Evolutionary conservation across 1,284 basidiomycete genomes (phyloP).

Genomic region (Naganishia sp.): DNA sequence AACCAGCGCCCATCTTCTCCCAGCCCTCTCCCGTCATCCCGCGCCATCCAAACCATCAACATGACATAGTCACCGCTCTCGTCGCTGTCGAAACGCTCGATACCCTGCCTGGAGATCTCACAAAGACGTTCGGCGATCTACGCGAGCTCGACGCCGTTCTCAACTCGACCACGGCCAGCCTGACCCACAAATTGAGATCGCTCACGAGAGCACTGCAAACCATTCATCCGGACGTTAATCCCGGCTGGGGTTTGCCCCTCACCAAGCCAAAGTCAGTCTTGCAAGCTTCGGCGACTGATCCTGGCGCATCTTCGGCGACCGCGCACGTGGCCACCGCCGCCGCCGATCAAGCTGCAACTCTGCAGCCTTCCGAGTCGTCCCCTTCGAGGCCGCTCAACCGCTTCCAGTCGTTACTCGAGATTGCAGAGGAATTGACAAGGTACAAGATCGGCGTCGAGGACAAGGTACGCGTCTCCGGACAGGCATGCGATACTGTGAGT

Average conservation of each 20-base stretch:
- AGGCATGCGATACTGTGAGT: slow-evolving; percentile 79
- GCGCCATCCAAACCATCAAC: slow-evolving; percentile 39
- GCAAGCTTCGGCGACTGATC: not conserved
- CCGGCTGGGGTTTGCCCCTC: not conserved
- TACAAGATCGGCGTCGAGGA: slow-evolving; percentile 97
- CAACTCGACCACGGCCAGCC: slow-evolving; percentile 74
- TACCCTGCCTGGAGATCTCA: slow-evolving; percentile 89
- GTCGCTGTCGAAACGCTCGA: slow-evolving; percentile 92
- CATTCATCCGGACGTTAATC: not conserved
- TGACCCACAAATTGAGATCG: slow-evolving; percentile 72
- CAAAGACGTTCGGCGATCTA: slow-evolving; percentile 89
- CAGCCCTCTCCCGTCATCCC: slow-evolving; percentile 33
- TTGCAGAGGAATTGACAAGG: slow-evolving; percentile 86
- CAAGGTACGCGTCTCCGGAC: slow-evolving; percentile 95
- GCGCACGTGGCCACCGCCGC: not conserved
- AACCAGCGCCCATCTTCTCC: slow-evolving; percentile 37
- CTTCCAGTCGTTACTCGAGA: slow-evolving; percentile 83
- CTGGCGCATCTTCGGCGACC: not conserved
- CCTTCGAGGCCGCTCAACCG: slow-evolving; percentile 68
- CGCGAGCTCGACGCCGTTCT: slow-evolving; percentile 97
- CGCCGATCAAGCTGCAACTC: not conserved
- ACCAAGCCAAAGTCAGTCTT: not conserved
- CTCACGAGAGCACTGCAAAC: slow-evolving; percentile 59
- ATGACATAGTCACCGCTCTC: slow-evolving; percentile 58
- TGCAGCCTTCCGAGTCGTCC: not conserved